Evolutionary conservation across 371 early-diverging fungal genomes (phyloP), one percentile per base, ranked within the genome.

Genomic region (Dentiscutata heterogama): DNA sequence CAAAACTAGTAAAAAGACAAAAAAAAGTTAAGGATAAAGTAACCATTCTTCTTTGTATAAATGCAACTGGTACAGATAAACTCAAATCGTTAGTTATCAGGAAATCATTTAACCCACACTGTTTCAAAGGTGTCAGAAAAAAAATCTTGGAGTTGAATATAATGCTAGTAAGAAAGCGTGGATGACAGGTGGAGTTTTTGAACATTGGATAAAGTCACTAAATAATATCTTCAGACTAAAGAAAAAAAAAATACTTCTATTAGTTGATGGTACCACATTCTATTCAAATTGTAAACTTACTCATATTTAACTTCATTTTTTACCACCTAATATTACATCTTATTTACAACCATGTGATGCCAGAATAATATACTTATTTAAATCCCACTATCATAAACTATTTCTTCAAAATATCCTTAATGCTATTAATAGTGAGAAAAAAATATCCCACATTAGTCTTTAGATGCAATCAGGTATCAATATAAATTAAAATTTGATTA

Each of bases 301-400:
- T 51, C 20, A n/a, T 76, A 4, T 72, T 3, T 0, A 60, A 11
- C 6, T 76, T 35, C 6, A 76, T 58, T 76, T 76, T 76, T 35
- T 76, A 29, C 39, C 29, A 35, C 7, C 61, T 58, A 39, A 76
- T 61, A 74, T 54, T 11, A 74, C 35, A n/a, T 20, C 58, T 2
- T 18, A 18, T 58, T 60, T 76, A 35, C 60, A 76, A 39, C 16
- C 58, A 27, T 76, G 39, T 42, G 61, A 76, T 61, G 35, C 76
- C n/a, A 22, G 60, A 20, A 76, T 76, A 13, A 76, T 76, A 16
- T 35, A 76, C 58, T 76, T 14, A 29, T 76, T 76, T 51, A 76
- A 76, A 22, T 60, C 35, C 58, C 4, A 53, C 2, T 72, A 72
- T 13, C 56, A 42, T 3, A 76, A 25, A 13, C 6, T 39, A 39